Conservation (phyloP, 768 basidiomycete genomes). For the Sarcomyxa edulis region DNA sequence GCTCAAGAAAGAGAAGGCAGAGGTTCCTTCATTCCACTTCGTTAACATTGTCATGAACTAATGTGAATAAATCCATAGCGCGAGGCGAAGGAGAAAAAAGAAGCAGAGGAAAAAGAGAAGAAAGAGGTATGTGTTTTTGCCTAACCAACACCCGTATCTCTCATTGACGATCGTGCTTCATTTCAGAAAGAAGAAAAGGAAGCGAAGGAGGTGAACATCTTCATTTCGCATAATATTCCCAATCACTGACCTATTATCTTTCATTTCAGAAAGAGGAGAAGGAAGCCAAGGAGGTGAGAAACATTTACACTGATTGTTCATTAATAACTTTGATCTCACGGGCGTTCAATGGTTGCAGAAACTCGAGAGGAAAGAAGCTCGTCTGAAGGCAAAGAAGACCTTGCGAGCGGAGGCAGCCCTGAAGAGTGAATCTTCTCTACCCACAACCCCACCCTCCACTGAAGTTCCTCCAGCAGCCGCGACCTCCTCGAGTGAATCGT, state of each 20-base stretch:
- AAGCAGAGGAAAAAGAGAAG: constrained; percentile 21
- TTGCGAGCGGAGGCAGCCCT: constrained; percentile 27
- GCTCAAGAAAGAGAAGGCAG: constrained; percentile 74
- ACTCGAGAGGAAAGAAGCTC: constrained; percentile 48
- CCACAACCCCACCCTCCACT: constrained; percentile 23
- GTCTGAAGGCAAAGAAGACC: constrained; percentile 50
- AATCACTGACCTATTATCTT: constrained; percentile 13
- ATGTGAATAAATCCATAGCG: constrained; percentile 44
- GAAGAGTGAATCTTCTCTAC: constrained; percentile 33
- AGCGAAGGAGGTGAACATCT: constrained; percentile 41
- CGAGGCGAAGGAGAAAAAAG: constrained; percentile 72
- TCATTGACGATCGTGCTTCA: no score
- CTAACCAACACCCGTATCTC: no score
- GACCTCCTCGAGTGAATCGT: constrained; percentile 25
- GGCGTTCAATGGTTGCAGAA: constrained; percentile 34
- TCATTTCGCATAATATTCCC: constrained; percentile 6
- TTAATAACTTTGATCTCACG: constrained; percentile 14
- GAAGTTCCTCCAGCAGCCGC: constrained; percentile 15
- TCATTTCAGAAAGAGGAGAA: constrained; percentile 39
- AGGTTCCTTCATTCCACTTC: constrained; percentile 29
- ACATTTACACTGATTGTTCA: no score
- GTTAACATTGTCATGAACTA: constrained; percentile 10
- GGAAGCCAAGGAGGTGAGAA: constrained; percentile 49
- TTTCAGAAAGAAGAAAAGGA: constrained; percentile 45
- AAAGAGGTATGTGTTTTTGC: constrained; percentile 11